These are phyloP conservation scores for Lactarius sanguifluus DNA, from an alignment of 768 basidiomycete genomes.

Conservation along the genomic window DNA sequence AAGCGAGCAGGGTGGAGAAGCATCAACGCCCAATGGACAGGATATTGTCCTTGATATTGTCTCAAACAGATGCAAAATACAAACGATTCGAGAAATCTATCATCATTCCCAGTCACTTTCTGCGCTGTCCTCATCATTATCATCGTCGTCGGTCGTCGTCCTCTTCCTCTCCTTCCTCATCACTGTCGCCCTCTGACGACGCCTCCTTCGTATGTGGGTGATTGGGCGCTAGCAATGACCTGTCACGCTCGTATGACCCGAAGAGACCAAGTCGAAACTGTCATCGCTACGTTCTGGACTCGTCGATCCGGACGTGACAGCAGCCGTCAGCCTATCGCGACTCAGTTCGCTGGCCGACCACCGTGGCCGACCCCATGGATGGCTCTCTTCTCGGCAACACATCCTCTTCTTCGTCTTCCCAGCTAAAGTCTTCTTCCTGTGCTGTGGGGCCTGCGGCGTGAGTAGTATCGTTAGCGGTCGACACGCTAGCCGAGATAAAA, in stretches of 20 bases:
- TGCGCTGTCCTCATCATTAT: constrained; percentile 23
- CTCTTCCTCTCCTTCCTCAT: constrained; percentile 5
- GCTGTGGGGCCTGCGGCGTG: constrained; percentile 50
- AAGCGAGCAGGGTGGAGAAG: background rate
- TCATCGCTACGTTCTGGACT: constrained; percentile 39
- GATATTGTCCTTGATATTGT: constrained; percentile 3
- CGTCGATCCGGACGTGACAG: constrained; percentile 28
- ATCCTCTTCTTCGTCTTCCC: constrained; percentile 93
- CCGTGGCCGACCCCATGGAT: background rate
- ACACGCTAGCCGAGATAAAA: background rate
- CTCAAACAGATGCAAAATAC: constrained; percentile 5
- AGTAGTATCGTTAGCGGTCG: constrained; percentile 13
- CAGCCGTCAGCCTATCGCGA: constrained; percentile 18
- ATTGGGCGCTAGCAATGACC: constrained; percentile 8
- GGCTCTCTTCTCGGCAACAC: constrained; percentile 20
- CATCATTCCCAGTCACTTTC: constrained; percentile 36
- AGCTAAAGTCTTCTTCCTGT: constrained; percentile 85
- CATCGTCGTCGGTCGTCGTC: constrained; percentile 25
- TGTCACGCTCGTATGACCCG: constrained; percentile 33
- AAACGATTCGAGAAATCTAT: background rate
- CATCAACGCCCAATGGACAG: background rate
- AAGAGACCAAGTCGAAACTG: constrained; percentile 41
- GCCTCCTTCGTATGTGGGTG: background rate
- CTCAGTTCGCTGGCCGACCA: constrained; percentile 2
- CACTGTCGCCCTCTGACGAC: constrained; percentile 23